These are phyloP conservation scores for Priceomyces carsonii DNA, from an alignment of 805 yeast species.

Conservation along the genomic window DNA sequence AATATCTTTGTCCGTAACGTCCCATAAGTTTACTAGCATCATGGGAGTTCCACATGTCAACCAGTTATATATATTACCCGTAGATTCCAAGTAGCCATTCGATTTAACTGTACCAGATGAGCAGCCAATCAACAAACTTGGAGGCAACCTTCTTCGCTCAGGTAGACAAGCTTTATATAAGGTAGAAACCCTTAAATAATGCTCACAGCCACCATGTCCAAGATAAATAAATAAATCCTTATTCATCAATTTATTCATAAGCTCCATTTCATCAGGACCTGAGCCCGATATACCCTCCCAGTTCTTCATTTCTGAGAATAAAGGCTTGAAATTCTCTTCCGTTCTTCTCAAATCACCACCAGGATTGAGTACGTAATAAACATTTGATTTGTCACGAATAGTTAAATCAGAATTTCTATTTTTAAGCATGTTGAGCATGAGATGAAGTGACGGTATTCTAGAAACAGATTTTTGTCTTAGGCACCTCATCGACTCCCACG, in stretches of 20 bases:
- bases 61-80: slow-evolving; percentile 77
- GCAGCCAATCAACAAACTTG: slow-evolving; percentile 80
- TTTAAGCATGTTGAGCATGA: slow-evolving; percentile 41
- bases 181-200: slow-evolving; percentile 59
- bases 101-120: slow-evolving; percentile 72
- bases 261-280: slow-evolving; percentile 57
- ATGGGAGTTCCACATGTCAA: slow-evolving; percentile 79
- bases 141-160: slow-evolving; percentile 46
- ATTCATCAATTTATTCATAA: slow-evolving; percentile 42
- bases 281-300: slow-evolving; percentile 49
- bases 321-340: slow-evolving; percentile 45
- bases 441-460: slow-evolving; percentile 65
- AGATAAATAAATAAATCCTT: slow-evolving; percentile 65
- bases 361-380: slow-evolving; percentile 75
- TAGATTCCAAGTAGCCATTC: slow-evolving; percentile 64
- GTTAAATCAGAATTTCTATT: slow-evolving; percentile 2
- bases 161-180: slow-evolving; percentile 32
- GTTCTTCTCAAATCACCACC: slow-evolving; percentile 74
- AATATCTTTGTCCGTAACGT: slow-evolving; percentile 94
- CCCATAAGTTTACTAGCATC: slow-evolving; percentile 90
- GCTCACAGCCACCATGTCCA: slow-evolving; percentile 98
- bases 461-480: slow-evolving; percentile 59
- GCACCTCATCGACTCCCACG: slow-evolving; percentile 84
- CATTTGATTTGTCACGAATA: neutral
- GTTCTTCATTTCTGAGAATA: slow-evolving; percentile 15